These are phyloP conservation scores for Tricholoma terreum DNA, from an alignment of 768 basidiomycete genomes.

Conservation along the genomic window DNA sequence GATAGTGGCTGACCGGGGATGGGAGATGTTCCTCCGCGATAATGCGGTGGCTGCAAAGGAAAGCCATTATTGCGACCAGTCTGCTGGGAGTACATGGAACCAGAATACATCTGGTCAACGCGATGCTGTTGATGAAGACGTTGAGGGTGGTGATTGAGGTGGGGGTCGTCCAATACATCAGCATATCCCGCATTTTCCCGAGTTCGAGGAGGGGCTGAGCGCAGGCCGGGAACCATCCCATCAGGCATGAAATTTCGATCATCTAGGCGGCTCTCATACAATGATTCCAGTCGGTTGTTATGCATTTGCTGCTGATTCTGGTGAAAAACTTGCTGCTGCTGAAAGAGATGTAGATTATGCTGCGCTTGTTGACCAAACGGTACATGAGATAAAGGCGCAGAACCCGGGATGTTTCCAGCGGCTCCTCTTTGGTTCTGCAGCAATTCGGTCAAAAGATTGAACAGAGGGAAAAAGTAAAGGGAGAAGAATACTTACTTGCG, in stretches of 20 bases:
- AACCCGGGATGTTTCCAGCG: slow-evolving; percentile 16
- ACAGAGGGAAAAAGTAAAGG: background rate
- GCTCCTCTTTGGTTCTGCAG: slow-evolving; percentile 31
- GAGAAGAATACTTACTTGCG: slow-evolving; percentile 50
- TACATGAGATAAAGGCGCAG: slow-evolving; percentile 23
- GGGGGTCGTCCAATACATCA: slow-evolving; percentile 61
- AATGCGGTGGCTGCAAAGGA: slow-evolving; percentile 59
- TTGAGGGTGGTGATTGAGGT: slow-evolving; percentile 63
- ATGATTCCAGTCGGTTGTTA: slow-evolving; percentile 55
- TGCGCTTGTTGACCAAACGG: slow-evolving; percentile 35
- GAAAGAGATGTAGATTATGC: slow-evolving; percentile 36
- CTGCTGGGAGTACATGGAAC: slow-evolving; percentile 54
- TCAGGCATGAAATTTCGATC: slow-evolving; percentile 80
- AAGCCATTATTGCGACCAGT: slow-evolving; percentile 50
- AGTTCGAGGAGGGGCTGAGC: slow-evolving; percentile 59
- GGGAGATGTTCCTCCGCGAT: slow-evolving; percentile 70
- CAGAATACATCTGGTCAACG: slow-evolving; percentile 57
- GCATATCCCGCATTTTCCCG: slow-evolving; percentile 53
- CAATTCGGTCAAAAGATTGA: slow-evolving; percentile 2
- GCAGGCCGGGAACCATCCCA: slow-evolving; percentile 82
- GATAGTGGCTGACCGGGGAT: slow-evolving; percentile 44
- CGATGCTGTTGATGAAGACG: slow-evolving; percentile 51
- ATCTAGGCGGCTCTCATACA: slow-evolving; percentile 73
- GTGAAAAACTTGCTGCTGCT: slow-evolving; percentile 39
- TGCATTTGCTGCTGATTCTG: slow-evolving; percentile 40